A percentile compares a stretch with the other conserved stretches of the same genome.
These are phyloP conservation scores for Geum urbanum DNA, from an alignment of 306 rosid genomes.

Conservation along the genomic window DNA sequence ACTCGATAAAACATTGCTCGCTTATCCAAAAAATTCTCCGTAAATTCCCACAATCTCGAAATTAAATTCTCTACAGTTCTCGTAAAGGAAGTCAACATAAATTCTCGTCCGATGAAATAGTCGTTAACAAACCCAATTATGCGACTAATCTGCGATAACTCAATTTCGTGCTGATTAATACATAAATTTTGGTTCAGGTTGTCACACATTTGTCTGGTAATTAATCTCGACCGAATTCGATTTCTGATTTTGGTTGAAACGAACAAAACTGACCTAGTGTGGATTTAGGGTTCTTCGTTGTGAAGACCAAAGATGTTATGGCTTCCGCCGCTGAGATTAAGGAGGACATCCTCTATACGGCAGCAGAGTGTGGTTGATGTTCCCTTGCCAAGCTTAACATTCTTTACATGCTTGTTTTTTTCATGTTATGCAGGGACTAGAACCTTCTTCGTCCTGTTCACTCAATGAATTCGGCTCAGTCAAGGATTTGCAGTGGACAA, in stretches of 20 bases:
- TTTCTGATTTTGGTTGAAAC: background rate
- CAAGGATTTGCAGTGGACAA: conserved; percentile 74
- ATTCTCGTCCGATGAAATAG: too few species aligned
- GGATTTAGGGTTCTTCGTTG: conserved; percentile 62
- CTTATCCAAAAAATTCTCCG: too few species aligned
- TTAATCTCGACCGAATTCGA: background rate
- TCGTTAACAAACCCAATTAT: too few species aligned
- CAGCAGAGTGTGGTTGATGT: conserved; percentile 58
- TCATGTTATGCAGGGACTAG: conserved; percentile 45
- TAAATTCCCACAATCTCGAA: too few species aligned
- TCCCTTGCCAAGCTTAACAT: conserved; percentile 53
- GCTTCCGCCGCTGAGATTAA: conserved; percentile 52
- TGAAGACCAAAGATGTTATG: conserved; percentile 57
- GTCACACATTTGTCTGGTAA: conserved; percentile 60
- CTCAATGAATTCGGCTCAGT: conserved; percentile 41
- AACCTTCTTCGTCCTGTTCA: conserved; percentile 49
- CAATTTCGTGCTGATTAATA: too few species aligned
- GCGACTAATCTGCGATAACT: too few species aligned
- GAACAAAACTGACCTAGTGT: background rate
- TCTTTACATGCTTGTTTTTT: conserved; percentile 26
- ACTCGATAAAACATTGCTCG: too few species aligned
- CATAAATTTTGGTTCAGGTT: too few species aligned
- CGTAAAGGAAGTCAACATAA: too few species aligned
- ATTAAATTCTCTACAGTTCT: too few species aligned
- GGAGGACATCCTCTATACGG: conserved; percentile 50